A percentile compares a stretch with the other conserved stretches of the same genome.
Conservation (phyloP, 768 basidiomycete species). For the Guyanaporus albipodus region DNA sequence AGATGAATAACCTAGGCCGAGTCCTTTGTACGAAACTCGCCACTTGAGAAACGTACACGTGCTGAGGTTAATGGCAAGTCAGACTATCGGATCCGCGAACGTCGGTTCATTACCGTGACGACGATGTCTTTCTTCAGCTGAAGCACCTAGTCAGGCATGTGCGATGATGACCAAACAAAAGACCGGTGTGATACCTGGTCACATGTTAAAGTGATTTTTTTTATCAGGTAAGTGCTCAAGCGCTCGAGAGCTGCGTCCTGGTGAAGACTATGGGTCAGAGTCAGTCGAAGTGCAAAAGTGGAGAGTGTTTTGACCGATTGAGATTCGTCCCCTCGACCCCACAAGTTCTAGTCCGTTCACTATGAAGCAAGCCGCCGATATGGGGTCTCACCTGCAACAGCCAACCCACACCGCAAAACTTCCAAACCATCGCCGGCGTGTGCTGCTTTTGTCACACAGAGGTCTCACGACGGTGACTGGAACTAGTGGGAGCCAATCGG, state of each 20-base stretch:
- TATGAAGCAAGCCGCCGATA: too few relatives aligned
- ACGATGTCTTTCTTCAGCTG: constrained; percentile 62
- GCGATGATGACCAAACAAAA: not conserved
- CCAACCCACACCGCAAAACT: too few relatives aligned
- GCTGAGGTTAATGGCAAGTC: constrained; percentile 42
- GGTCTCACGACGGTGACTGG: constrained; percentile 2
- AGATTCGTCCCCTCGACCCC: constrained; percentile 32
- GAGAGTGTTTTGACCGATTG: constrained; percentile 28
- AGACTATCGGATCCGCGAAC: constrained; percentile 36
- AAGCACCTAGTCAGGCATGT: constrained; percentile 42
- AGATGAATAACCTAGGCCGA: too few relatives aligned
- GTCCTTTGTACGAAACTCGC: too few relatives aligned
- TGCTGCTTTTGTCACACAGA: too few relatives aligned
- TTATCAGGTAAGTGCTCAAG: constrained; percentile 60
- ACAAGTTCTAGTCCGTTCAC: constrained; percentile 41
- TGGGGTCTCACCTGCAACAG: too few relatives aligned
- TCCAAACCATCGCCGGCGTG: too few relatives aligned
- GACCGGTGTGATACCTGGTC: constrained; percentile 47
- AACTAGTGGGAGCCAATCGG: constrained; percentile 12
- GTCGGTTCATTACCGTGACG: constrained; percentile 32
- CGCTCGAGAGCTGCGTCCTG: too few relatives aligned
- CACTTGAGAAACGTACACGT: too few relatives aligned
- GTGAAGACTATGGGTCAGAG: constrained; percentile 51
- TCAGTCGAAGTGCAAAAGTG: constrained; percentile 35
- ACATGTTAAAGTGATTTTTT: constrained; percentile 64